Conservation (phyloP, 1,284 basidiomycete species). For the Trametes sp. region DNA sequence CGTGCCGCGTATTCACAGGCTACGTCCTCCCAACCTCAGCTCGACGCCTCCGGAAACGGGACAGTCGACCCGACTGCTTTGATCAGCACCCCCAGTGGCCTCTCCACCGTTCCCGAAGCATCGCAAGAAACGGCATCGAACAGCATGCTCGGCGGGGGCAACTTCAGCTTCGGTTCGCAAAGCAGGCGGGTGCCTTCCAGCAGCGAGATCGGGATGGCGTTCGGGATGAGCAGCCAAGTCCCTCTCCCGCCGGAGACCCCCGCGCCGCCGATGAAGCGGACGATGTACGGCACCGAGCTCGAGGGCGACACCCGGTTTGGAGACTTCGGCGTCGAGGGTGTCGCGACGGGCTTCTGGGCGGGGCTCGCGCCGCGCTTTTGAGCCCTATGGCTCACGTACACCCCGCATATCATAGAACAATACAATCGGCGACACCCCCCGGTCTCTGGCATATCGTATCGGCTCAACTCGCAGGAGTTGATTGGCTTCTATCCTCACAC, state of each 20-base stretch:
- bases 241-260: conserved; percentile 44
- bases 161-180: not conserved
- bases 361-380: conserved; percentile 39
- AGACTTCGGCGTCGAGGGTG: conserved; percentile 79
- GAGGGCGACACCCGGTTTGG: conserved; percentile 80
- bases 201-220: conserved; percentile 37
- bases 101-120: conserved; percentile 31
- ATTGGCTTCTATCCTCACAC: not conserved
- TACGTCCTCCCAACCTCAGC: conserved; percentile 2
- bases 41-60: conserved; percentile 18
- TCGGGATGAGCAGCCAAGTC: conserved; percentile 35
- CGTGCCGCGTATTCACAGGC: not conserved
- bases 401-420: conserved; percentile 16
- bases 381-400: conserved; percentile 30
- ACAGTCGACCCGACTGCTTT: conserved; percentile 33
- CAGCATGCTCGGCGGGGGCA: conserved; percentile 1
- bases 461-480: conserved; percentile 8
- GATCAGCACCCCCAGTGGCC: conserved; percentile 30
- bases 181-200: conserved; percentile 31
- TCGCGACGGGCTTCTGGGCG: conserved; percentile 72
- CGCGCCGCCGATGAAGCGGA: conserved; percentile 55
- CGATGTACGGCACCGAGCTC: conserved; percentile 83
- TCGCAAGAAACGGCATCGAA: conserved; percentile 6
- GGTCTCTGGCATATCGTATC: conserved; percentile 13
- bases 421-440: conserved; percentile 19